These are phyloP conservation scores for Aureobasidium sp. DNA, from an alignment of 2,329 filamentous ascomycete genomes.

Conservation along the genomic window DNA sequence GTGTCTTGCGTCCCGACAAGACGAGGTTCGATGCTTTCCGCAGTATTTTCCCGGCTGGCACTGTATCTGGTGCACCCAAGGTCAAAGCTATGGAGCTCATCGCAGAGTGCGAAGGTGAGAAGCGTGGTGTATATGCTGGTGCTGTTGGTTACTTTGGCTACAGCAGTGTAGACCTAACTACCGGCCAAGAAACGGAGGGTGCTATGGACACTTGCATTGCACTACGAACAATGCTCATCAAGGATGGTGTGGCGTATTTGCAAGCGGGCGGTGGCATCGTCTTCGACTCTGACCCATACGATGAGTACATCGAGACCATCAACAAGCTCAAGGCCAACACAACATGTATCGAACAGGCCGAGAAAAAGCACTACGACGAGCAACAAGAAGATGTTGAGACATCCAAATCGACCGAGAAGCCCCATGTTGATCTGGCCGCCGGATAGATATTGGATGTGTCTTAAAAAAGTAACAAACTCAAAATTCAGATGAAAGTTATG, in stretches of 20 bases:
- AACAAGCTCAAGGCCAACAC: constrained; percentile 93
- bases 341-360: constrained; percentile 76
- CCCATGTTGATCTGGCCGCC: constrained; percentile 17
- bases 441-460: not conserved
- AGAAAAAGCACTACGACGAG: constrained; percentile 56
- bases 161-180: constrained; percentile 54
- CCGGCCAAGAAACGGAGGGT: constrained; percentile 60
- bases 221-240: constrained; percentile 87
- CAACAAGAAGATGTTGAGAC: constrained; percentile 25
- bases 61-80: constrained; percentile 91
- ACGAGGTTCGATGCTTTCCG: constrained; percentile 93
- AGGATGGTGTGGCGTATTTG: constrained; percentile 84
- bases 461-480: not conserved
- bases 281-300: constrained; percentile 82
- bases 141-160: constrained; percentile 97
- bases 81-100: constrained; percentile 96
- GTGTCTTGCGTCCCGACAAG: constrained; percentile 73
- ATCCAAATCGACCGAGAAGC: not conserved
- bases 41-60: constrained; percentile 90
- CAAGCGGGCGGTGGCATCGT: constrained; percentile 87
- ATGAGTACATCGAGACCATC: constrained; percentile 94
- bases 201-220: constrained; percentile 86
- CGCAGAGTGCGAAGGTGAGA: constrained; percentile 86
- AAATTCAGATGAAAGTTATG: constrained; percentile 1
- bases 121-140: constrained; percentile 89